phyloP scores from a whole-genome alignment of 768 basidiomycete genomes.

The Boletus bicolor region DNA sequence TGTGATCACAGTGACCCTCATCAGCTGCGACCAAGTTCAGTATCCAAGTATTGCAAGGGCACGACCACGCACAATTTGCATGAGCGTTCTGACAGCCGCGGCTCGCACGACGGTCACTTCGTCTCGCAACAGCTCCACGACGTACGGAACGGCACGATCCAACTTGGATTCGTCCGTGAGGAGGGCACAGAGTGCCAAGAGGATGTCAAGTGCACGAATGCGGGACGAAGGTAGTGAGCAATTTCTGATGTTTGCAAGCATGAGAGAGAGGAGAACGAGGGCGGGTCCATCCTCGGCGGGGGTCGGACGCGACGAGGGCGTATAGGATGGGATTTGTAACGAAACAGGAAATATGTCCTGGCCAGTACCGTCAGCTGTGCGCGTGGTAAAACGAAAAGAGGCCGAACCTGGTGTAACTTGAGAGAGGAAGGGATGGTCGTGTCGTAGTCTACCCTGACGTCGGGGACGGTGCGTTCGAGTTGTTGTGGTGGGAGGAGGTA shows the following conservation, averaged over 20 bases:
- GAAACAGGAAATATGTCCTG: constrained; percentile 80
- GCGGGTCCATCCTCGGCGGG: constrained; percentile 83
- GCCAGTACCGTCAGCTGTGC: constrained; percentile 3
- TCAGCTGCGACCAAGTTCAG: constrained; percentile 41
- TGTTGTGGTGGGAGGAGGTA: constrained; percentile 51
- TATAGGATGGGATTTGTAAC: constrained; percentile 58
- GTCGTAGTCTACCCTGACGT: constrained; percentile 55
- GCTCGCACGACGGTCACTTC: constrained; percentile 81
- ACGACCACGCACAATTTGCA: constrained; percentile 67
- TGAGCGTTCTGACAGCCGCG: constrained; percentile 70
- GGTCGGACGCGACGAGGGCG: constrained; percentile 41
- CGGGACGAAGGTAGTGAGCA: constrained; percentile 84
- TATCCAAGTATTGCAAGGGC: background rate
- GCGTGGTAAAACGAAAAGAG: background rate
- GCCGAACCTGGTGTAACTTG: constrained; percentile 57
- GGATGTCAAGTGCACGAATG: constrained; percentile 79
- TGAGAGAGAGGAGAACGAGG: constrained; percentile 79
- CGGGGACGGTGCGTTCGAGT: constrained; percentile 45
- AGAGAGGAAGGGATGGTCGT: constrained; percentile 36
- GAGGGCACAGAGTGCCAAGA: constrained; percentile 75
- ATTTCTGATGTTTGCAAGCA: constrained; percentile 87
- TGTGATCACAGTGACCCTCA: constrained; percentile 69
- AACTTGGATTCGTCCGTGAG: constrained; percentile 94
- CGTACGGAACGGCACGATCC: constrained; percentile 89
- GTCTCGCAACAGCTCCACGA: constrained; percentile 85